phyloP scores from a whole-genome alignment of 208 protist species.

The Lotmaria passim region DNA sequence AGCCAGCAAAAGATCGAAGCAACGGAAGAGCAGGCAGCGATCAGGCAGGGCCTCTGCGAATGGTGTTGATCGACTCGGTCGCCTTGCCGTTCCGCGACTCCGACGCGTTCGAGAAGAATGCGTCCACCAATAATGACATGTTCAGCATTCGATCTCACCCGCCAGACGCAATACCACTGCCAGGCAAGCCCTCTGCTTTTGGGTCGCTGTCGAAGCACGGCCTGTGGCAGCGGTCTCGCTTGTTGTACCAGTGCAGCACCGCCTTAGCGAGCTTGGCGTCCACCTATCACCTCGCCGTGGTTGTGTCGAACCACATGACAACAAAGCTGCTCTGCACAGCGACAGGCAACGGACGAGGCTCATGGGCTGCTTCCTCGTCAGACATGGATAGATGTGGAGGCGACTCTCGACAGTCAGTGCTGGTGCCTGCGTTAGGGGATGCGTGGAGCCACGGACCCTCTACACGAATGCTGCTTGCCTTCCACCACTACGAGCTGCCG shows the following conservation, averaged over 20 bases:
- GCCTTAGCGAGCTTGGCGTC: slow-evolving; percentile 56
- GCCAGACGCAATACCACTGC: no score
- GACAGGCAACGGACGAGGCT: neutral
- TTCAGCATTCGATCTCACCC: no score
- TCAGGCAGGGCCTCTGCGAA: no score
- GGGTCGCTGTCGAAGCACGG: slow-evolving; percentile 10
- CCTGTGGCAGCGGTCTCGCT: slow-evolving; percentile 52
- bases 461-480: slow-evolving; percentile 67
- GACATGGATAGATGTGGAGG: neutral
- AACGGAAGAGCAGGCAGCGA: no score
- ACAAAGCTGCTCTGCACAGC: slow-evolving; percentile 33
- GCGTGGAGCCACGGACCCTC: slow-evolving; percentile 60
- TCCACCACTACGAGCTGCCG: slow-evolving; percentile 57
- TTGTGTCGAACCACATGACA: slow-evolving; percentile 91
- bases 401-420: slow-evolving; percentile 2
- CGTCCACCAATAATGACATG: neutral
- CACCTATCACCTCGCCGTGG: slow-evolving; percentile 49
- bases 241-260: slow-evolving; percentile 68
- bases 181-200: no score
- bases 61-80: slow-evolving; percentile 91
- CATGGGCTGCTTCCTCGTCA: no score
- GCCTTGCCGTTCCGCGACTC: slow-evolving; percentile 80
- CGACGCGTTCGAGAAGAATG: slow-evolving; percentile 14
- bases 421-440: slow-evolving; percentile 81
- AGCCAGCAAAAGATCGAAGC: no score